Base-by-base conservation (phyloP, 768 basidiomycete genomes). In the Kwoniella pini region DNA sequence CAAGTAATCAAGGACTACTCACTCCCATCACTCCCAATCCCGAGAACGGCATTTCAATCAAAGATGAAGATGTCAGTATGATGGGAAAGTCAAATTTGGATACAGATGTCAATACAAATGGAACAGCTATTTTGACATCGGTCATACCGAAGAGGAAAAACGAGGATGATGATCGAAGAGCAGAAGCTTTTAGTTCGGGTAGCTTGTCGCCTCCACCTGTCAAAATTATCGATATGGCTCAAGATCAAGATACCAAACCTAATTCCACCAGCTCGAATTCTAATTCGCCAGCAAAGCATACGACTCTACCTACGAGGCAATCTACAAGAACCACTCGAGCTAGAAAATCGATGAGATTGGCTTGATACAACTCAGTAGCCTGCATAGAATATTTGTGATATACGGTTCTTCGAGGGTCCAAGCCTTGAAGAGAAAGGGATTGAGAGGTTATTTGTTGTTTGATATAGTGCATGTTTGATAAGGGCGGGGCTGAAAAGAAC, bases 151-250 rank as follows among this genome's bases (percentile, higher is more conserved):
- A 46, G 28, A 22, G 39, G 17, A 58, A 31, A 28, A 56, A 51
- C 17, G 13, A 26, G 52, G 21, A 38, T 40, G 57, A 40, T 36
- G 33, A 36, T 36, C 33, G 33, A 36, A 7, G 33, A 13, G 27
- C 11, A 15, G 43, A 48, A 21, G 31, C 27, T 13, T 72, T 72
- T 57, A 69, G 65, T 49, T 72, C 68, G 11, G 68, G 70, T 15
- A 64, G 57, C 45, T 45, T 72, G 17, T 72, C 70, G 5, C 70
- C 70, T 1, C 58, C 64, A 4, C 69, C 65, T n/a, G n/a, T n/a
- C n/a, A n/a, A n/a, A n/a, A n/a, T n/a, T n/a, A n/a, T n/a, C n/a
- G n/a, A n/a, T n/a, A n/a, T n/a, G n/a, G n/a, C n/a, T n/a, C n/a
- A n/a, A n/a, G n/a, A n/a, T n/a, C n/a, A n/a, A n/a, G n/a, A n/a